Conservation (phyloP, 768 basidiomycete genomes). For the Boletus huronensis region DNA sequence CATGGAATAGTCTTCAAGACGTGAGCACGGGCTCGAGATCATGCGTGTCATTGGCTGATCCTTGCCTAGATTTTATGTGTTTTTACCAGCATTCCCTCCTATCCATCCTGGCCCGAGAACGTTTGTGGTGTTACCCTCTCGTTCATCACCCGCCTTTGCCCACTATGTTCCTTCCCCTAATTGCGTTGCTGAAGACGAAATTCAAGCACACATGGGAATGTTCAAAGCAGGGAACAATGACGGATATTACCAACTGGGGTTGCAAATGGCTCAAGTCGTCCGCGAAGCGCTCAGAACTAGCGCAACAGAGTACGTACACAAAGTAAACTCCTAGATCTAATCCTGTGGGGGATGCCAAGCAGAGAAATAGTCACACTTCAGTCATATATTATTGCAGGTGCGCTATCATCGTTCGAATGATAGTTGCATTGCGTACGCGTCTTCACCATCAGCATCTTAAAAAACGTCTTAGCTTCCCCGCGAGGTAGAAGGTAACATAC, state of each 20-base stretch:
- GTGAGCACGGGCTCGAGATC: constrained; percentile 41
- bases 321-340: neutral
- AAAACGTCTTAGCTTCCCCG: constrained; percentile 6
- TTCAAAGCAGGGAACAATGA: constrained; percentile 80
- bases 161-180: constrained; percentile 69
- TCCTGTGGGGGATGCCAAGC: constrained; percentile 1
- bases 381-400: neutral
- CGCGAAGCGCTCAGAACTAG: constrained; percentile 47
- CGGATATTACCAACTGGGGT: constrained; percentile 84
- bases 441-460: constrained; percentile 90
- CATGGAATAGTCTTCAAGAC: constrained; percentile 68
- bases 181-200: constrained; percentile 65
- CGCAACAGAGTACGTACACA: neutral
- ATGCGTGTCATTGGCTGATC: neutral
- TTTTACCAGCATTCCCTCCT: constrained; percentile 68
- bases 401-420: constrained; percentile 39
- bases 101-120: constrained; percentile 55
- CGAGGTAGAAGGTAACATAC: constrained; percentile 29
- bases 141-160: constrained; percentile 42
- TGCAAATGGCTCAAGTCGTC: constrained; percentile 59
- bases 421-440: constrained; percentile 89
- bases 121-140: constrained; percentile 71
- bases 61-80: constrained; percentile 68
- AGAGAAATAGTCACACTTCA: constrained; percentile 1
- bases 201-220: constrained; percentile 87